Evolutionary conservation across 306 rosid species (phyloP), one percentile per base, ranked within the genome.

Genomic region (Cucumis melo): DNA sequence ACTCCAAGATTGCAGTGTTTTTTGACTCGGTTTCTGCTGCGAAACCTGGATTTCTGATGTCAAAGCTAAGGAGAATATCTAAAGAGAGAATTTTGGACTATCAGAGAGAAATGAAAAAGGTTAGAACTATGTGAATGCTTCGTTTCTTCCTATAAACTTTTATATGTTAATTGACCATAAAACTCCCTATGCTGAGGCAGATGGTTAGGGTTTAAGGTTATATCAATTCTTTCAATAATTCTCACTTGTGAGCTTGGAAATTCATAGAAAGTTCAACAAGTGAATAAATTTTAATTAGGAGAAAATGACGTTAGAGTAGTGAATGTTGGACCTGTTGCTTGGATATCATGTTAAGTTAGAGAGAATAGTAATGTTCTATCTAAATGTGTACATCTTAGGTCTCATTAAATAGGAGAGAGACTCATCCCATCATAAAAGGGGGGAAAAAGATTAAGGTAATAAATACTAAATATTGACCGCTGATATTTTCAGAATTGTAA

Each of bases 21-120:
- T 89, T 92, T 12, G 97, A 94, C 70, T 70, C 93, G 41, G 58
- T 82, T 54, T 54, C 89, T 60, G 96, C 96, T 74, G 70, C 88
- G 67, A 84, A 81, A 79, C 95, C 95, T 1, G 95, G 93, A 72
- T 78, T 81, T 78, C 79, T 94, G 81, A 88, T 90, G 44, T 86
- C 92, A 38, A 82, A 79, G 79, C 87, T 94, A 83, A 89, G 91
- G 73, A 84, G 81, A 6, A 68, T 89, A 24, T 64, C 89, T 24
- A 74, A 79, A 17, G 85, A 88, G 62, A 89, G 92, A 79, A 79
- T 94, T 76, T 82, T 90, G 70, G 87, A 90, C 63, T 92, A 89
- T 83, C 99, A 94, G 85, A 89, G 79, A 57, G 92, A 91, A 84
- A 79, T 94, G 82, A 87, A 89, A 78, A 82, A 85, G 97, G 99